phyloP scores from a whole-genome alignment of 2,329 filamentous ascomycete species.

The Beauveria varroae region DNA sequence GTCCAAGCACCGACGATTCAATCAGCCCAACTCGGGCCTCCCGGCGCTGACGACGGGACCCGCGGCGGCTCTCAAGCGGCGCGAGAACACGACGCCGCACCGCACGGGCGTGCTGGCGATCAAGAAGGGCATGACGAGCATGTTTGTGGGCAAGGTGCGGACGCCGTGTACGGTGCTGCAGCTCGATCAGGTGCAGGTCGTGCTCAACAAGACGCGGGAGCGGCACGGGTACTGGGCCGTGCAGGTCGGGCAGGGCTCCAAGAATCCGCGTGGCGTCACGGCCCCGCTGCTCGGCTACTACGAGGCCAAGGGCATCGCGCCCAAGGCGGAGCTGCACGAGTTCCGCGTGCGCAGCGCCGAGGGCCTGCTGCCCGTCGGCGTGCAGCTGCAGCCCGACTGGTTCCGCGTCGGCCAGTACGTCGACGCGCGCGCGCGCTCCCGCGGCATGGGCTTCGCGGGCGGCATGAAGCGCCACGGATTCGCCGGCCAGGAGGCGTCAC shows the following conservation, averaged over 20 bases:
- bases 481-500: conserved; percentile 77
- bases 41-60: conserved; percentile 50
- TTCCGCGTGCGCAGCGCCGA: conserved; percentile 71
- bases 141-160: conserved; percentile 73
- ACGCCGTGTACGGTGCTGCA: conserved; percentile 88
- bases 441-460: conserved; percentile 91
- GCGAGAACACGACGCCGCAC: conserved; percentile 50
- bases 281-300: conserved; percentile 83
- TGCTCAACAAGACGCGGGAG: conserved; percentile 74
- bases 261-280: conserved; percentile 67
- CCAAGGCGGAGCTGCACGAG: conserved; percentile 78
- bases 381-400: conserved; percentile 76
- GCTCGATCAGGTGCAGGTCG: conserved; percentile 84
- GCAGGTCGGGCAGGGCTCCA: conserved; percentile 74
- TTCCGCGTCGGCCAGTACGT: conserved; percentile 87
- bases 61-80: conserved; percentile 52
- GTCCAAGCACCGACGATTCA: conserved; percentile 51
- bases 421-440: conserved; percentile 69
- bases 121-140: conserved; percentile 94
- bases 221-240: conserved; percentile 90
- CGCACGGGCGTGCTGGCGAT: conserved; percentile 77
- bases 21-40: conserved; percentile 49
- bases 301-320: conserved; percentile 69
- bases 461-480: conserved; percentile 97
- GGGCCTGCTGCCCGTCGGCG: conserved; percentile 70